Percentiles rank a stretch among this genome's conserved stretches.
phyloP scores from a whole-genome alignment of 1,284 basidiomycete species.

The Retiboletus flavoniger region DNA sequence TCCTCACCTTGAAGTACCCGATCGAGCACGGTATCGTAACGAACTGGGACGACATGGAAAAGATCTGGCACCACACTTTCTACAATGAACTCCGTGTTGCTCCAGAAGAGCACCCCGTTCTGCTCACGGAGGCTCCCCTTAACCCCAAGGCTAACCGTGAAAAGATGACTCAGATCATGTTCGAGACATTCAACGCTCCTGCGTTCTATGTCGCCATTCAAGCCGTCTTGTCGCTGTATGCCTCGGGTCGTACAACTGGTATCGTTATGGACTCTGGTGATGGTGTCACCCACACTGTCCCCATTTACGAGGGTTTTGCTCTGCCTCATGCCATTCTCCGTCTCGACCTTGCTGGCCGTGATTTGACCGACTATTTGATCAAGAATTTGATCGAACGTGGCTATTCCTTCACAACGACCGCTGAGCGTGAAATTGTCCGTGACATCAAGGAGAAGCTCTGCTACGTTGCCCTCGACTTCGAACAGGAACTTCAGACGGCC shows the following conservation, averaged over 20 bases:
- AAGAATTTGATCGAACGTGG: constrained; percentile 95
- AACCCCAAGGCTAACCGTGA: constrained; percentile 92
- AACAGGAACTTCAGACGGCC: constrained; percentile 93
- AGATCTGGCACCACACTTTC: constrained; percentile 89
- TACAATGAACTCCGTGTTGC: constrained; percentile 81
- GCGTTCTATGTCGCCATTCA: constrained; percentile 91
- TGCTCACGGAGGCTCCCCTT: constrained; percentile 84
- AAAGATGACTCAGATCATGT: constrained; percentile 97
- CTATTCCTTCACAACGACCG: constrained; percentile 92
- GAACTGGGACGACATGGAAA: constrained; percentile 95
- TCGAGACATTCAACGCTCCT: constrained; percentile 89
- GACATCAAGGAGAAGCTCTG: constrained; percentile 99
- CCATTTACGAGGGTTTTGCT: constrained; percentile 90
- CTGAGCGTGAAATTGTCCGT: constrained; percentile 94
- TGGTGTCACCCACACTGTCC: constrained; percentile 89
- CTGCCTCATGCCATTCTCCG: constrained; percentile 93
- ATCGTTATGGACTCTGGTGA: constrained; percentile 91
- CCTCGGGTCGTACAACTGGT: constrained; percentile 86
- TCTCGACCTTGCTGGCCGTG: constrained; percentile 94
- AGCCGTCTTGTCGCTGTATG: constrained; percentile 87
- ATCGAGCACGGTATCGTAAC: constrained; percentile 82
- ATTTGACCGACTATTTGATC: constrained; percentile 90
- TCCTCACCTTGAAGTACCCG: constrained; percentile 83
- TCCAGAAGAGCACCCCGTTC: constrained; percentile 85
- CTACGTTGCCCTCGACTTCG: constrained; percentile 96